Evolutionary conservation across 169 alveolate genomes (phyloP), one percentile per base, ranked within the genome.

Genomic region (Toxoplasma gondii): DNA sequence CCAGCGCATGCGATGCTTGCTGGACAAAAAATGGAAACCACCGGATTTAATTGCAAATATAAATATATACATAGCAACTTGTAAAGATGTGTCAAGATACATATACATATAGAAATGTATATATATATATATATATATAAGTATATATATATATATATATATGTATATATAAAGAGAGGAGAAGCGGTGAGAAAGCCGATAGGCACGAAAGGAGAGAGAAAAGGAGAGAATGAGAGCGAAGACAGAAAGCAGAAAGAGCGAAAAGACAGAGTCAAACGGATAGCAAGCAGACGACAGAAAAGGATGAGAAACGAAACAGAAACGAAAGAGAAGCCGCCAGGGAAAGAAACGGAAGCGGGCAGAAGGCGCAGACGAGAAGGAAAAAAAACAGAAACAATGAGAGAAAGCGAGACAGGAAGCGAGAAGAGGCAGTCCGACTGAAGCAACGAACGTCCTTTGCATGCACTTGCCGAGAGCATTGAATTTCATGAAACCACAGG

Each of bases 1-100:
- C 93, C 24, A 45, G 45, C 24, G 93, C 49, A 34, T 54, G 10
- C 86, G 10, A 36, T 44, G 38, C 93, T n/a, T 22, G 36, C 93
- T 88, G 93, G 83, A 19, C 19, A 39, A 29, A n/a, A 19, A 31
- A 81, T 5, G 38, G 88, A 36, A n/a, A 36, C 31, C 38, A n/a
- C 31, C 12, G 82, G 41, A 69, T 34, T 5, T n/a, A 69, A 17
- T 17, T 24, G 38, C 31, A 69, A 7, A 69, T n/a, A 22, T 22
- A 22, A 17, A n/a, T 69, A n/a, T 69, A 29, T 69, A 22, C 29
- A 69, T 29, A n/a, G 4, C 4, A 17, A 41, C 31, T 22, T 84
- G 44, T 45, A 45, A 22, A 80, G 22, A 80, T 49, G 31, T 70
- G 82, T 22, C 31, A 22, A 41, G 29, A 31, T 41, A 7, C 64